Conservation (phyloP, 257 asterid genomes). For the Rauvolfia tetraphylla region DNA sequence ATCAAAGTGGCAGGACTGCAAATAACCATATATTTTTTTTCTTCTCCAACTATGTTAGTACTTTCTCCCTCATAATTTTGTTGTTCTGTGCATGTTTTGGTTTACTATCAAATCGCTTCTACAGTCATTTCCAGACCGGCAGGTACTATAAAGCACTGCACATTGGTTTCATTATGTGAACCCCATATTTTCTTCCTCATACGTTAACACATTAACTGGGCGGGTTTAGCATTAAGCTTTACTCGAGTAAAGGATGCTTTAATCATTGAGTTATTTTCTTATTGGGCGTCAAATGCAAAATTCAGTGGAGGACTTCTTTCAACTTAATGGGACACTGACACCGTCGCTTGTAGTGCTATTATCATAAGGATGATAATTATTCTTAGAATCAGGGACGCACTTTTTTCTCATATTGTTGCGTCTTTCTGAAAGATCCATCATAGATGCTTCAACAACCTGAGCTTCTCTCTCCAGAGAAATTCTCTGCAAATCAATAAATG, state of each 20-base stretch:
- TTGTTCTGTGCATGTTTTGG: conserved; percentile 12
- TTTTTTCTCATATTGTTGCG: not conserved
- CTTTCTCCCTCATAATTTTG: conserved; percentile 10
- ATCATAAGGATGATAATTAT: not conserved
- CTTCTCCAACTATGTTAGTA: not conserved
- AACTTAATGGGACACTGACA: not conserved
- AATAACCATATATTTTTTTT: not conserved
- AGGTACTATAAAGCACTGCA: conserved; percentile 2
- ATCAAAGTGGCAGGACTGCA: not conserved
- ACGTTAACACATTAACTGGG: not conserved
- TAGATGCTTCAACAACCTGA: not conserved
- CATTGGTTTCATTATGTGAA: not conserved
- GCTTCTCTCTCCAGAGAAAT: not conserved
- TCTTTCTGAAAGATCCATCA: not conserved
- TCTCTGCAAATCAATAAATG: conserved; percentile 11
- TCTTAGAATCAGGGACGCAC: not conserved
- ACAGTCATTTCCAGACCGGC: conserved; percentile 8
- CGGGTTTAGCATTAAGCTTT: too few species aligned
- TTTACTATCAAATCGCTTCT: conserved; percentile 21
- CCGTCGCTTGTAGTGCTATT: too few species aligned
- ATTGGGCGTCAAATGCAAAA: too few species aligned
- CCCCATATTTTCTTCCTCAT: not conserved
- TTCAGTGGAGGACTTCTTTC: too few species aligned
- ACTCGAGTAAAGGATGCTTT: too few species aligned
- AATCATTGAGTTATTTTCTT: too few species aligned